A percentile compares a stretch with the other conserved stretches of the same genome.
Evolutionary conservation across 371 early-diverging fungal genomes (phyloP).

Genomic region (Mucor piriformis): DNA sequence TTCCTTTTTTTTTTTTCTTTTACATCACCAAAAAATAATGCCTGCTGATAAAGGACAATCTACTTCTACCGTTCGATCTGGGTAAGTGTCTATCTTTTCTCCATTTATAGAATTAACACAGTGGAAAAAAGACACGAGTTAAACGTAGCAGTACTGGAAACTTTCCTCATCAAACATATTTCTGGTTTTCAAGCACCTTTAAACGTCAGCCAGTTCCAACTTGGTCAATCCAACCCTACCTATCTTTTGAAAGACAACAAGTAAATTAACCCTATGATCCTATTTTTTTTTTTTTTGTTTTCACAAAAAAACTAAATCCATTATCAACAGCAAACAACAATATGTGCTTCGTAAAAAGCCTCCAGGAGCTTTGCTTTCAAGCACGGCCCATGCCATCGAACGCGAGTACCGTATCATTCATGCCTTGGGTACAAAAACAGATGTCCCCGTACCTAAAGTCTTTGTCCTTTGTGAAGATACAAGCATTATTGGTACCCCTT

Average conservation of each 20-base stretch:
- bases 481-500: constrained; percentile 84
- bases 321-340: constrained; percentile 43
- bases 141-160: constrained; percentile 58
- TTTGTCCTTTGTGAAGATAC: constrained; percentile 83
- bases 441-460: constrained; percentile 90
- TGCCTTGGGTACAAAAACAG: constrained; percentile 73
- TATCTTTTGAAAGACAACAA: constrained; percentile 73
- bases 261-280: constrained; percentile 57
- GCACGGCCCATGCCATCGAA: constrained; percentile 90
- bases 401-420: constrained; percentile 84
- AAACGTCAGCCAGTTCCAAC: constrained; percentile 77
- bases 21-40: constrained; percentile 7
- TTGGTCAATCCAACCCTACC: constrained; percentile 94
- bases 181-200: constrained; percentile 67
- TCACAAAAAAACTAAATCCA: not conserved
- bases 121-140: constrained; percentile 60
- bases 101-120: not conserved
- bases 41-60: constrained; percentile 27
- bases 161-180: constrained; percentile 53
- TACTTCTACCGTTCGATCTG: constrained; percentile 38
- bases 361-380: constrained; percentile 81
- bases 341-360: constrained; percentile 94
- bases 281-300: too few species aligned
- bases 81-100: constrained; percentile 19
- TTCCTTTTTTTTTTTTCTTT: constrained; percentile 2